These are phyloP conservation scores for Penstemon newberryi DNA, from an alignment of 257 asterid genomes.

Conservation along the genomic window DNA sequence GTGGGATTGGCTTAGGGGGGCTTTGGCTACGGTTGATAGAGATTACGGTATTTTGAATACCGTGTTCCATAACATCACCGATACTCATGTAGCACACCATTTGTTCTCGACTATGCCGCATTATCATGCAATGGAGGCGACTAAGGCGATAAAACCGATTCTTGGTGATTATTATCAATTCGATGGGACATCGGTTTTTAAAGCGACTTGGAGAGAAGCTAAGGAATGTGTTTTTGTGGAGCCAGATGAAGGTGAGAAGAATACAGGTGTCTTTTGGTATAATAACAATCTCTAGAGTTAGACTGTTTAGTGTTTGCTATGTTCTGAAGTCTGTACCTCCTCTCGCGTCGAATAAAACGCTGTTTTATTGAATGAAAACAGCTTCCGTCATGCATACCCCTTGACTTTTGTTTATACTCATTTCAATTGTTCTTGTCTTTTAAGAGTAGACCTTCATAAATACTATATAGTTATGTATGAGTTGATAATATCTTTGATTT, in stretches of 20 bases:
- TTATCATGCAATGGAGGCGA: conserved; percentile 83
- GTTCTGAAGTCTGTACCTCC: conserved; percentile 19
- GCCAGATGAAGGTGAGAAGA: conserved; percentile 56
- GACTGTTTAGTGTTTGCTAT: conserved; percentile 24
- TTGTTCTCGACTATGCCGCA: conserved; percentile 87
- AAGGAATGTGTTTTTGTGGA: conserved; percentile 77
- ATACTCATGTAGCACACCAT: conserved; percentile 85
- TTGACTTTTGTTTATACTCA: not conserved
- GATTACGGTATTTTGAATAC: conserved; percentile 74
- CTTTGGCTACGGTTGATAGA: conserved; percentile 71
- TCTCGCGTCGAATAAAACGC: conserved; percentile 28
- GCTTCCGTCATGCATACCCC: too few species aligned
- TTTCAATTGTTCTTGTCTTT: not conserved
- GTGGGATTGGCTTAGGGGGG: conserved; percentile 91
- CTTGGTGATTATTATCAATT: conserved; percentile 73
- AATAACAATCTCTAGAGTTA: conserved; percentile 59
- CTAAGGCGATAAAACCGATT: conserved; percentile 73
- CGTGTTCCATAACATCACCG: conserved; percentile 76
- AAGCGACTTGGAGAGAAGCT: conserved; percentile 75
- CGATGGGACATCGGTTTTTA: conserved; percentile 58
- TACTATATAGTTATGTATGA: too few species aligned
- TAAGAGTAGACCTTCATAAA: not conserved
- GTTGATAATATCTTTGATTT: too few species aligned
- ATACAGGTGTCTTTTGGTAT: conserved; percentile 77
- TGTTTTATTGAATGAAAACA: not conserved